Evolutionary conservation across 2,329 filamentous ascomycete species (phyloP).

Genomic region (Venturia asperata): DNA sequence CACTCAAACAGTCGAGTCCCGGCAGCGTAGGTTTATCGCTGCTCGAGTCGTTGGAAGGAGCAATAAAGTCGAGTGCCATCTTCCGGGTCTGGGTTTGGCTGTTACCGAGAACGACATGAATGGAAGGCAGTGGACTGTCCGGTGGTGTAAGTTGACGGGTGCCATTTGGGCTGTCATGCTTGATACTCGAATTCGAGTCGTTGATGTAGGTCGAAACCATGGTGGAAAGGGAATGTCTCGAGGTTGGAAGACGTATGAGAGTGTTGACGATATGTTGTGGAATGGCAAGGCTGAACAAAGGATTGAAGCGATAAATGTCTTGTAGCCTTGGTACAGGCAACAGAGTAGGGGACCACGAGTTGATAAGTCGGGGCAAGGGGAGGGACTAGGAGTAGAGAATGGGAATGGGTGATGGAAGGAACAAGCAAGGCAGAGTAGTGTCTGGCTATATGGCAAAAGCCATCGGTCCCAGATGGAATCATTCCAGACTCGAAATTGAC

Average conservation of each 20-base stretch:
- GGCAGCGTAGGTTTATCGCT: slow-evolving; percentile 3
- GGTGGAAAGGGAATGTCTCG: neutral
- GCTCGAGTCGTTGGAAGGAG: slow-evolving; percentile 10
- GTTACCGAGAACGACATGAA: slow-evolving; percentile 2
- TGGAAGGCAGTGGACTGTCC: slow-evolving; percentile 13
- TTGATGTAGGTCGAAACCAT: neutral
- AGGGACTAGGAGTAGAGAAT: neutral
- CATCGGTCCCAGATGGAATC: neutral
- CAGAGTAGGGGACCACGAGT: neutral
- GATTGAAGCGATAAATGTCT: neutral
- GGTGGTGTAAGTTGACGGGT: slow-evolving; percentile 18
- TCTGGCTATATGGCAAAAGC: neutral
- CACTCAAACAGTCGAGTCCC: slow-evolving; percentile 15
- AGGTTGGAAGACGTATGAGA: no score
- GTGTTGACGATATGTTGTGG: neutral
- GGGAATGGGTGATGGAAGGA: neutral
- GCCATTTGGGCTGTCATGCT: neutral
- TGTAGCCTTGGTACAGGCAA: neutral
- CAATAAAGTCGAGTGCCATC: slow-evolving; percentile 20
- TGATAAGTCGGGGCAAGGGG: neutral
- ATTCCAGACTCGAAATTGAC: slow-evolving; percentile 15
- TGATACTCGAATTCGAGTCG: neutral
- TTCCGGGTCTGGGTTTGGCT: slow-evolving; percentile 4
- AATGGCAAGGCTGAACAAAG: slow-evolving; percentile 9
- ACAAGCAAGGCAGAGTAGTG: neutral